phyloP scores from a whole-genome alignment of 495 filamentous ascomycete species.

The Xylaria scruposa region DNA sequence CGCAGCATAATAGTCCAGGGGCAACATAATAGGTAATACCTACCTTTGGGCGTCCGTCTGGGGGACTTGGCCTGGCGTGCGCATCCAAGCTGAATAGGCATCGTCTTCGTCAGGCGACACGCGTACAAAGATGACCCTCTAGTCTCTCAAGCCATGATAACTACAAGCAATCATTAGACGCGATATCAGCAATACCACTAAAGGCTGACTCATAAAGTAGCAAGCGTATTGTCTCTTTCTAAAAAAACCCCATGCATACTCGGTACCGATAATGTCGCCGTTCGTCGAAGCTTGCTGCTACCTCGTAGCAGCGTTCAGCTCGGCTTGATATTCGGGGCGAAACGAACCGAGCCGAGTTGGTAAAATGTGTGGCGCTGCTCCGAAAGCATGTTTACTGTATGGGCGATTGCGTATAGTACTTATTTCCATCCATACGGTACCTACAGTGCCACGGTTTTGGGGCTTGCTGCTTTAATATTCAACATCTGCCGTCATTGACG shows the following conservation, averaged over 20 bases:
- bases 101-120: slow-evolving; percentile 2
- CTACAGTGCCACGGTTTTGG: background rate
- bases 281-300: background rate
- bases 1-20: slow-evolving; percentile 10
- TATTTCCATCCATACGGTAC: background rate
- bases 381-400: background rate
- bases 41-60: background rate
- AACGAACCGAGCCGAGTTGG: slow-evolving; percentile 14
- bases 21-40: background rate
- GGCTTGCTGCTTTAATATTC: slow-evolving; percentile 12
- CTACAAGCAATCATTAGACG: background rate
- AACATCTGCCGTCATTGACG: slow-evolving; percentile 4
- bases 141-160: background rate
- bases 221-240: background rate
- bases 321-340: background rate
- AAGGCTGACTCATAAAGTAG: background rate
- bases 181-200: background rate
- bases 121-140: background rate
- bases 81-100: background rate
- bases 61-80: background rate
- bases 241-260: too few relatives aligned
- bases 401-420: background rate
- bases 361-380: background rate
- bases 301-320: background rate
- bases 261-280: background rate